These are phyloP conservation scores for Pouteria glomerata DNA, from an alignment of 148 eudicot species.

Conservation along the genomic window DNA sequence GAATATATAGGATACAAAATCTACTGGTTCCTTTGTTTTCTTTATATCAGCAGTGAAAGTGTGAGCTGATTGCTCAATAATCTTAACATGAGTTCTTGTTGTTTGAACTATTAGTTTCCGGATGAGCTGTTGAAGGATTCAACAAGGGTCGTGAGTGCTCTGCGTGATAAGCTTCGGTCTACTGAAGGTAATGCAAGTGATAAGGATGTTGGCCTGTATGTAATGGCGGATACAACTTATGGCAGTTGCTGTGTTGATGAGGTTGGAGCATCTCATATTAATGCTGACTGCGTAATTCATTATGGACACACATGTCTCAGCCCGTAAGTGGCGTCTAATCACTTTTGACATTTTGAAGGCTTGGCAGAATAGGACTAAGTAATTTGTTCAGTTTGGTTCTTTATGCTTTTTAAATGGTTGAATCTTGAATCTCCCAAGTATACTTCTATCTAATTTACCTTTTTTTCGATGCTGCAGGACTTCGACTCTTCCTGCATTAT, in stretches of 20 bases:
- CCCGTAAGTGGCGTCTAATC: conserved; percentile 55
- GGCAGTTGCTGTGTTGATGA: conserved; percentile 97
- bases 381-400: not conserved
- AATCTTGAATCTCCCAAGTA: no score
- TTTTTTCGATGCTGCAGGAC: conserved; percentile 43
- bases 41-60: no score
- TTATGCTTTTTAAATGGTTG: not conserved
- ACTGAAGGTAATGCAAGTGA: conserved; percentile 20
- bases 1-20: not conserved
- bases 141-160: conserved; percentile 51
- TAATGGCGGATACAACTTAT: conserved; percentile 92
- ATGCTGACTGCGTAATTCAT: conserved; percentile 85
- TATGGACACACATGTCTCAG: conserved; percentile 94
- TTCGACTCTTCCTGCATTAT: conserved; percentile 78
- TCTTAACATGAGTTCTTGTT: conserved; percentile 1
- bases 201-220: conserved; percentile 62
- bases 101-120: conserved; percentile 58
- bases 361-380: not conserved
- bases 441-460: not conserved
- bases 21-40: not conserved
- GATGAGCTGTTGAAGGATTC: conserved; percentile 85
- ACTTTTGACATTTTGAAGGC: not conserved
- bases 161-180: conserved; percentile 46
- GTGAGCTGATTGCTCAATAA: not conserved
- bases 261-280: conserved; percentile 89